These are phyloP conservation scores for Claviceps sp. DNA, from an alignment of 2,329 filamentous ascomycete genomes.

Conservation along the genomic window DNA sequence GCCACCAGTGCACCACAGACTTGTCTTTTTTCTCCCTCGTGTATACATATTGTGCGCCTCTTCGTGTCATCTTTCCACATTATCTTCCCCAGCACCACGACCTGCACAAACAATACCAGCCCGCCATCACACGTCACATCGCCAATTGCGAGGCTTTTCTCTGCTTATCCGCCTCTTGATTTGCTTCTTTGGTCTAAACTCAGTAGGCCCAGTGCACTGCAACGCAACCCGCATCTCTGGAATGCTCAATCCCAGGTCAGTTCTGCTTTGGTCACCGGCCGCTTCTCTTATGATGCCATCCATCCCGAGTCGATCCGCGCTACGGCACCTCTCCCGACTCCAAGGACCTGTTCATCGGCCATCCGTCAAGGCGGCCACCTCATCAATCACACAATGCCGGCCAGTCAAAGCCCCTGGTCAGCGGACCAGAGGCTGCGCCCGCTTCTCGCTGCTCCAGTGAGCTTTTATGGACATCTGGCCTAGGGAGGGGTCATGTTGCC, in stretches of 20 bases:
- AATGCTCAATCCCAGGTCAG: conserved; percentile 4
- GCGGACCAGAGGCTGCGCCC: background rate
- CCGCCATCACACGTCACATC: background rate
- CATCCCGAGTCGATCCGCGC: conserved; percentile 1
- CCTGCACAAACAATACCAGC: background rate
- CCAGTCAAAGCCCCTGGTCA: background rate
- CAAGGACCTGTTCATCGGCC: conserved; percentile 6
- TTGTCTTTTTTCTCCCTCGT: background rate
- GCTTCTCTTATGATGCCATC: conserved; percentile 4
- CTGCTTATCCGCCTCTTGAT: background rate
- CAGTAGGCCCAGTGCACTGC: background rate
- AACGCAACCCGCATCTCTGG: conserved; percentile 1
- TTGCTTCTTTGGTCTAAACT: background rate
- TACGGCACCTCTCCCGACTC: conserved; percentile 4
- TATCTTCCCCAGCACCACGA: background rate
- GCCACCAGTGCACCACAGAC: background rate
- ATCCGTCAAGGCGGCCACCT: conserved; percentile 6
- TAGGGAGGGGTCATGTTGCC: background rate
- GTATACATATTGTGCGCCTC: background rate
- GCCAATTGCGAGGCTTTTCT: background rate
- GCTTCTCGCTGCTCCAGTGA: conserved; percentile 1
- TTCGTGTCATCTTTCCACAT: background rate
- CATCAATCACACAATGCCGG: background rate
- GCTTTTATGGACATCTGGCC: background rate
- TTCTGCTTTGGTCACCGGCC: conserved; percentile 6